Evolutionary conservation across 202 grass and related monocot species (phyloP).

Genomic region (Miscanthus sacchariflorus): DNA sequence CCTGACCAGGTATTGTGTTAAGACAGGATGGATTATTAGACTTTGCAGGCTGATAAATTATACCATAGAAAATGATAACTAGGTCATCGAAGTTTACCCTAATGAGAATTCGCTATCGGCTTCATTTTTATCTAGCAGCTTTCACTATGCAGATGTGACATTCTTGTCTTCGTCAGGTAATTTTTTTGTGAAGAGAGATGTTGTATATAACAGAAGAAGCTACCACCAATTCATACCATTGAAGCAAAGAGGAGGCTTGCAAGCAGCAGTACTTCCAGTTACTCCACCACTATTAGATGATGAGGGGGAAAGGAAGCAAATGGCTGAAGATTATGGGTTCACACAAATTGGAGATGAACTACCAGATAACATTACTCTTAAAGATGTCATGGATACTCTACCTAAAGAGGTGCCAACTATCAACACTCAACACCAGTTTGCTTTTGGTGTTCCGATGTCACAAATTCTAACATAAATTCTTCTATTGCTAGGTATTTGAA

Average conservation of each 20-base stretch:
- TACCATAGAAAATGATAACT: neutral
- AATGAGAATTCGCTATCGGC: neutral
- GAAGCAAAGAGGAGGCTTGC: slow-evolving; percentile 47
- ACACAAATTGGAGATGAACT: slow-evolving; percentile 87
- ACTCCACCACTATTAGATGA: slow-evolving; percentile 55
- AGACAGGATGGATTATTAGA: neutral
- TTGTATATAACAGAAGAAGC: slow-evolving; percentile 32
- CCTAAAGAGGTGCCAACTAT: slow-evolving; percentile 79
- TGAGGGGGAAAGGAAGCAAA: slow-evolving; percentile 60
- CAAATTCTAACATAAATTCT: slow-evolving; percentile 25
- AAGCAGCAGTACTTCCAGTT: slow-evolving; percentile 56
- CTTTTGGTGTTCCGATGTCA: slow-evolving; percentile 24
- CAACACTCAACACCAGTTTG: neutral
- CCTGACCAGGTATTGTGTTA: neutral
- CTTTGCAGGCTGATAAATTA: neutral
- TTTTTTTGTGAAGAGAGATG: slow-evolving; percentile 41
- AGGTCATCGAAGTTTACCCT: neutral
- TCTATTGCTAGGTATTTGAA: slow-evolving; percentile 85
- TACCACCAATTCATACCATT: slow-evolving; percentile 44
- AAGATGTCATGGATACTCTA: slow-evolving; percentile 93
- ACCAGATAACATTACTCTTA: slow-evolving; percentile 75
- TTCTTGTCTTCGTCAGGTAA: slow-evolving; percentile 39
- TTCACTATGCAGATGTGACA: neutral
- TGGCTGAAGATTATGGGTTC: slow-evolving; percentile 87
- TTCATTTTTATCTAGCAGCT: slow-evolving; percentile 3